Conservation (phyloP, 2,329 filamentous ascomycete species). For the Neoarthrinium moseri region DNA sequence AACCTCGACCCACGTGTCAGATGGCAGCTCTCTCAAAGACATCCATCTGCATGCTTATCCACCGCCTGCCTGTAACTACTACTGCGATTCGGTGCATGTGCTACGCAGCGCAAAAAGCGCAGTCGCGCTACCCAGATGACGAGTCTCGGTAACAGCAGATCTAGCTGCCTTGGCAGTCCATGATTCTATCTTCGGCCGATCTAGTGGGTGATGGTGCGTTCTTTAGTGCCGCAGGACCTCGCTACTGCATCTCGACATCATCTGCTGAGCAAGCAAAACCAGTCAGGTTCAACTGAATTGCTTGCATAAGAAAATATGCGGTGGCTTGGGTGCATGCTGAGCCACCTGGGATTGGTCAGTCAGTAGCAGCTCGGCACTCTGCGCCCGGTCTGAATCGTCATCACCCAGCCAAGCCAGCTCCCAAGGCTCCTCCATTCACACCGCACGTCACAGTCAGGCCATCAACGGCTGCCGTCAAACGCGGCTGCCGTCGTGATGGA, state of each 20-base stretch:
- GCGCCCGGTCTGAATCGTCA: constrained; percentile 10
- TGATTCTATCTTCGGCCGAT: neutral
- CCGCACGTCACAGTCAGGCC: constrained; percentile 10
- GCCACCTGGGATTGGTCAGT: constrained; percentile 18
- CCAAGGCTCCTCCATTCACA: too few species aligned
- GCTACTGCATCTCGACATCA: constrained; percentile 24
- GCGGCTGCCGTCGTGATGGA: constrained; percentile 3
- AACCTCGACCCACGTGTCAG: too few species aligned
- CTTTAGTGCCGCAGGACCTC: constrained; percentile 2
- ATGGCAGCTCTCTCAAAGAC: too few species aligned
- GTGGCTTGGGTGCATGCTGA: constrained; percentile 22
- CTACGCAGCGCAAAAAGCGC: too few species aligned
- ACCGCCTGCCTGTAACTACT: too few species aligned
- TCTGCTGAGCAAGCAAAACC: neutral
- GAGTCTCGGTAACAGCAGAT: too few species aligned
- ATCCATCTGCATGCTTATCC: too few species aligned
- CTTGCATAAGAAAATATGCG: constrained; percentile 8
- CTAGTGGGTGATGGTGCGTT: neutral
- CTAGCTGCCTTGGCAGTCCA: too few species aligned
- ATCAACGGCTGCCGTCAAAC: constrained; percentile 6
- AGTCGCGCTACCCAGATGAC: too few species aligned
- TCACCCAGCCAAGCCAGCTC: too few species aligned
- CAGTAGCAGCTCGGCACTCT: constrained; percentile 4
- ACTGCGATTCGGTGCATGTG: too few species aligned
- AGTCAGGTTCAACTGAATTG: neutral